A percentile compares a stretch with the other conserved stretches of the same genome.
Conservation (phyloP, 2,329 filamentous ascomycete genomes). For the Cadophora luteo-olivacea region DNA sequence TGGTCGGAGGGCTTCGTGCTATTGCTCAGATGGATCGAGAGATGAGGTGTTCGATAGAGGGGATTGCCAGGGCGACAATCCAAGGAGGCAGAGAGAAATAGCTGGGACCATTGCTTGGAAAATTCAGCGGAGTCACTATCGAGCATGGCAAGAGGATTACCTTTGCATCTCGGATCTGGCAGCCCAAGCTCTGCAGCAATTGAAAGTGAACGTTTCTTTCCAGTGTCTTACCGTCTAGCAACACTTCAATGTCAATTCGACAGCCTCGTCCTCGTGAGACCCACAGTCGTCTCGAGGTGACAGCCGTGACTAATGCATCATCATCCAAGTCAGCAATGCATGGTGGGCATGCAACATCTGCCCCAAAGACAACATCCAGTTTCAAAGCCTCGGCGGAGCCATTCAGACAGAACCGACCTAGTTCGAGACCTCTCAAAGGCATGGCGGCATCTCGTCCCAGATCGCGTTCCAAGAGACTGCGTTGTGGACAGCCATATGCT, state of each 20-base stretch:
- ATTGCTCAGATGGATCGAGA: conserved; percentile 34
- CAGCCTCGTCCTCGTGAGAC: conserved; percentile 33
- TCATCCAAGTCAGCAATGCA: not conserved
- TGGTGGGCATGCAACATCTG: conserved; percentile 15
- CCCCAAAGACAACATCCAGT: conserved; percentile 27
- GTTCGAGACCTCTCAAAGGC: conserved; percentile 28
- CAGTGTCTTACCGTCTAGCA: conserved; percentile 32
- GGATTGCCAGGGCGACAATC: conserved; percentile 14
- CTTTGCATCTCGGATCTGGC: conserved; percentile 33
- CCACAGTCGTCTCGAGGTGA: conserved; percentile 40
- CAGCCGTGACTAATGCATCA: conserved; percentile 10
- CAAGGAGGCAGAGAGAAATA: conserved; percentile 32
- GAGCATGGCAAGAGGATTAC: conserved; percentile 25
- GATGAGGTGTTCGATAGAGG: conserved; percentile 1
- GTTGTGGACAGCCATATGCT: not conserved
- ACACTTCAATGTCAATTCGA: conserved; percentile 33
- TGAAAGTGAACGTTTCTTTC: not conserved
- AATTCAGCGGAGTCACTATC: not conserved
- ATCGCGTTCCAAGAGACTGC: not conserved
- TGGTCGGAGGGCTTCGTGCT: not conserved
- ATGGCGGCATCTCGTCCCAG: conserved; percentile 31
- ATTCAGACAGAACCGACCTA: conserved; percentile 31
- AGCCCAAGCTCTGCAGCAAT: conserved; percentile 31
- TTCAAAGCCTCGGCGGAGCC: conserved; percentile 26
- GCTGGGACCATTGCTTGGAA: conserved; percentile 27